phyloP scores from a whole-genome alignment of 140 eudicot genomes.

The Cichorium intybus region DNA sequence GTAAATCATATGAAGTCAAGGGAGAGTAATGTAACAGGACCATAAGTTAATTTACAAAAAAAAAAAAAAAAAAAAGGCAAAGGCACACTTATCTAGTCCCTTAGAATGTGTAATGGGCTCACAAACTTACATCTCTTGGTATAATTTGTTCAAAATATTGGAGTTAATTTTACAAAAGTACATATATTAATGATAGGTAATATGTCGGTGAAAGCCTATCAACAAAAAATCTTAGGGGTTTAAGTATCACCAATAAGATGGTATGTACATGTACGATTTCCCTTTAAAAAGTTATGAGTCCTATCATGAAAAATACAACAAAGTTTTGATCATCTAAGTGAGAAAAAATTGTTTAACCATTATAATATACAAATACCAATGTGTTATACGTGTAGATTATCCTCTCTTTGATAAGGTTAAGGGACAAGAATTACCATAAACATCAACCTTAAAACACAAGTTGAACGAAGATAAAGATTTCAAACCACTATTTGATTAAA shows the following conservation, averaged over 20 bases:
- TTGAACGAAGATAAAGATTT: neutral
- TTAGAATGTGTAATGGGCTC: neutral
- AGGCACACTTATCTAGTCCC: too few species aligned
- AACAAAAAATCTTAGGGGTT: neutral
- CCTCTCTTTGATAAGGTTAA: neutral
- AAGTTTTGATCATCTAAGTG: neutral
- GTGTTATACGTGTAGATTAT: neutral
- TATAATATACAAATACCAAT: neutral
- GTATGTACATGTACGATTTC: neutral
- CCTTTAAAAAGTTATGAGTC: neutral
- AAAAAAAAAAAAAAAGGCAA: too few species aligned
- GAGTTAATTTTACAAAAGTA: neutral
- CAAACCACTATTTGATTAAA: neutral
- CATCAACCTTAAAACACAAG: neutral
- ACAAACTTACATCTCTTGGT: neutral
- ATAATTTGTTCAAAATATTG: neutral
- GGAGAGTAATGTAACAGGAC: neutral
- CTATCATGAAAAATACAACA: neutral
- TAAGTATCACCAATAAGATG: neutral
- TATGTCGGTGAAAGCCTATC: too few species aligned
- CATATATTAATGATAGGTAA: too few species aligned
- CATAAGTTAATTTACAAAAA: too few species aligned
- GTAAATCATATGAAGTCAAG: neutral
- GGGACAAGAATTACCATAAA: neutral
- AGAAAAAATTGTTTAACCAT: neutral